phyloP scores from a whole-genome alignment of 176 grass and related monocot species.

The Rhipidocladum racemiflorum region DNA sequence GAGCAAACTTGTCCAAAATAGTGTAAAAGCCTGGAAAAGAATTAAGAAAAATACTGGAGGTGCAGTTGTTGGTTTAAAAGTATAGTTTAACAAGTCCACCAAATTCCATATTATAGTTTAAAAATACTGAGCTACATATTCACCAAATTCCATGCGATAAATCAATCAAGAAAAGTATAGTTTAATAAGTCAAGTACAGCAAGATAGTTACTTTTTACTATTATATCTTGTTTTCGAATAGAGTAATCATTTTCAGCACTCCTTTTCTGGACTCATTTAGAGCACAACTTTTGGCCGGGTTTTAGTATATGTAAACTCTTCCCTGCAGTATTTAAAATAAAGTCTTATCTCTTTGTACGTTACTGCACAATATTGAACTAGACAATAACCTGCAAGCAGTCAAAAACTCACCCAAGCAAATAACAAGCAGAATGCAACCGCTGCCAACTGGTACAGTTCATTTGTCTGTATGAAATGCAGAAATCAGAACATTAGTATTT shows the following conservation, averaged over 20 bases:
- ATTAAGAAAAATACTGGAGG: not conserved
- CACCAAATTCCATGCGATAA: not conserved
- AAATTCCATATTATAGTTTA: no score
- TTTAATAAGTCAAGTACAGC: not conserved
- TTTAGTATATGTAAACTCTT: slow-evolving; percentile 10
- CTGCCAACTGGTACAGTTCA: slow-evolving; percentile 94
- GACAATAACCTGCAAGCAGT: not conserved
- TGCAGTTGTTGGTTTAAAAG: not conserved
- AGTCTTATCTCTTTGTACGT: not conserved
- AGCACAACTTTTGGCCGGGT: not conserved
- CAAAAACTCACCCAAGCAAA: slow-evolving; percentile 90
- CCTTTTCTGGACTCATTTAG: not conserved
- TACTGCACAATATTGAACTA: not conserved
- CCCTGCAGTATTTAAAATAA: not conserved
- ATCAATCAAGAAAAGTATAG: not conserved
- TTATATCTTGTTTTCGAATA: not conserved
- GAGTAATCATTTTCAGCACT: not conserved
- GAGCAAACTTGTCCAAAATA: slow-evolving; percentile 8
- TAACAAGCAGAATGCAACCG: slow-evolving; percentile 98
- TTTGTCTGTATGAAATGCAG: slow-evolving; percentile 74
- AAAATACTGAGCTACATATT: not conserved
- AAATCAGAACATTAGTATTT: slow-evolving; percentile 33
- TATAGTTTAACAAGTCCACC: no score
- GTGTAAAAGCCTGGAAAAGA: slow-evolving; percentile 12
- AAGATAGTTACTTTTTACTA: not conserved